Evolutionary conservation across 257 asterid genomes (phyloP).

Genomic region (Craterostigma plantagineum): DNA sequence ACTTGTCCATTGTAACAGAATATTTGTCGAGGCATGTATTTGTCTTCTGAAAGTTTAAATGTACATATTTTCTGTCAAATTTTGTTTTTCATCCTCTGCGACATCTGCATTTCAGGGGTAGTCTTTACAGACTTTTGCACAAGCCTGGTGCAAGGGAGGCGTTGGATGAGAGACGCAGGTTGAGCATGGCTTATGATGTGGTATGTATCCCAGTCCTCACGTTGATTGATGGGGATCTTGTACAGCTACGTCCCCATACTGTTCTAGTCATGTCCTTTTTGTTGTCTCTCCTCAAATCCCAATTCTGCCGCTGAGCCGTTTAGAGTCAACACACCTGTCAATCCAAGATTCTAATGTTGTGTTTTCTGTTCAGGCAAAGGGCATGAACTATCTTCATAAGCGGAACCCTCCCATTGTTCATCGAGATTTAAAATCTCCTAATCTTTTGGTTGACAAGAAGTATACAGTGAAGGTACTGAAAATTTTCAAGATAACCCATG

Average conservation of each 20-base stretch:
- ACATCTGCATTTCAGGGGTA: conserved; percentile 42
- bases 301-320: too few relatives aligned
- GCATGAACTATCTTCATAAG: conserved; percentile 90
- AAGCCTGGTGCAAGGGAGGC: conserved; percentile 78
- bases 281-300: too few relatives aligned
- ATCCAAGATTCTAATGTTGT: neutral
- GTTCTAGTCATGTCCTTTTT: too few relatives aligned
- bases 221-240: too few relatives aligned
- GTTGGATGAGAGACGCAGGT: conserved; percentile 60
- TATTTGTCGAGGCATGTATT: conserved; percentile 68
- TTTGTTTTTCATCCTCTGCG: conserved; percentile 5
- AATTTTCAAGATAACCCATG: neutral
- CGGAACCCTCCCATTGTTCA: conserved; percentile 89
- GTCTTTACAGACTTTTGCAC: conserved; percentile 80
- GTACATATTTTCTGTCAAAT: neutral
- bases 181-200: conserved; percentile 96
- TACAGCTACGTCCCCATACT: too few relatives aligned
- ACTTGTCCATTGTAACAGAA: conserved; percentile 88
- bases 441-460: conserved; percentile 84
- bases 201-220: too few relatives aligned
- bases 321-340: too few relatives aligned
- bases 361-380: conserved; percentile 57
- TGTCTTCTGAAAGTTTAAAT: neutral
- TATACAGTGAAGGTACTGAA: conserved; percentile 83
- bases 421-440: conserved; percentile 87